Evolutionary conservation across 371 early-diverging fungal species (phyloP), one percentile per base, ranked within the genome.

Genomic region (Rhizopus microsporus): DNA sequence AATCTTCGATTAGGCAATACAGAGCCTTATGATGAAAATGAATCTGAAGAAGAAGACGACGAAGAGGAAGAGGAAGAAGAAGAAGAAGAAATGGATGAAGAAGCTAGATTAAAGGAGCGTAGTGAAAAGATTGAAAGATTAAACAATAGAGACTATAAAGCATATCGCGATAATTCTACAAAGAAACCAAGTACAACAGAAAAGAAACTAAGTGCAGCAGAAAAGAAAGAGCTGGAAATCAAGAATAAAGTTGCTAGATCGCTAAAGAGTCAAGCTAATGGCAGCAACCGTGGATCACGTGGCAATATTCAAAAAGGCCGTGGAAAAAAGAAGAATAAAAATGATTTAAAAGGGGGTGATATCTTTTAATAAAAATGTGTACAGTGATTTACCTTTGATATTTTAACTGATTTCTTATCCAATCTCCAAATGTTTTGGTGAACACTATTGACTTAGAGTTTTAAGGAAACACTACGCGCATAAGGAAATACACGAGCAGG

Each of bases 111-210:
- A 6, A 80, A 66, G 16, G 44, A 46, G 39, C 50, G 68, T 23
- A 57, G 66, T 16, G 60, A 60, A 51, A 64, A 65, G 43, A 63
- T 69, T 30, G 66, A 65, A 46, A 56, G 63, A 15, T 57, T 74
- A 49, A 83, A 81, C 65, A 85, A 88, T 64, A 72, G 84, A 31
- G 71, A 71, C 7, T 87, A 68, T 57, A 81, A 83, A 44, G 85
- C 84, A 5, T 69, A 83, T 53, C 74, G 85, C 12, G 86, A 86
- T 62, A 59, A 60, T 10, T 67, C 54, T 5, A 42, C 59, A 33
- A 74, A 65, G 57, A 65, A 65, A 49, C 56, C 43, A 54, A 62
- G 43, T 47, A 23, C 23, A 23, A 2, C 23, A 23, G 23, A 23
- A 23, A 60, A 65, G 61, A 75, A 62, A 68, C 33, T 34, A 29